phyloP scores from a whole-genome alignment of 345 rosid genomes.

The Aegle marmelos region DNA sequence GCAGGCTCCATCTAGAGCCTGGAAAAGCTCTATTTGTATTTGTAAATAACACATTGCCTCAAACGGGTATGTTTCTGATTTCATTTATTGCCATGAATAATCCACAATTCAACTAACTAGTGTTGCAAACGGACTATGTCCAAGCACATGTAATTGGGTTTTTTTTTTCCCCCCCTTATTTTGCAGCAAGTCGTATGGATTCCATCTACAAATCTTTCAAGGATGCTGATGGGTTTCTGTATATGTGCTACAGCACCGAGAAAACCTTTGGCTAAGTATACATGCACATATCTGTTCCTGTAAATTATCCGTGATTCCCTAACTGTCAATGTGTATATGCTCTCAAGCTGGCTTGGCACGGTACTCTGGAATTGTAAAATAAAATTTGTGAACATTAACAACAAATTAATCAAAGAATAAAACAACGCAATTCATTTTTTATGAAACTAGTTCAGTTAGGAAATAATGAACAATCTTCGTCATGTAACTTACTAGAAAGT shows the following conservation, averaged over 20 bases:
- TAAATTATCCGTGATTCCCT: background rate
- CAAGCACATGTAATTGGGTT: background rate
- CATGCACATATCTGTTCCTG: background rate
- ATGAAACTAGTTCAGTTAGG: no score
- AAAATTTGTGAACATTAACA: background rate
- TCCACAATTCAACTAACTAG: background rate
- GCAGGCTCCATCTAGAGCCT: conserved; percentile 56
- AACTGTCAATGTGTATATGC: background rate
- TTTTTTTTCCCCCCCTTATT: background rate
- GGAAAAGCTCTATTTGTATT: conserved; percentile 83
- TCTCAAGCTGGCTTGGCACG: conserved; percentile 9
- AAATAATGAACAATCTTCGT: no score
- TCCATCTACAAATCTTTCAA: conserved; percentile 62
- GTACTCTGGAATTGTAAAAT: conserved; percentile 11
- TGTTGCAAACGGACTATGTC: background rate
- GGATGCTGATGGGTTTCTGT: conserved; percentile 86
- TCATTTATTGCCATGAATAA: background rate
- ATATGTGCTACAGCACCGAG: conserved; percentile 89
- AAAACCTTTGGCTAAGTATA: conserved; percentile 54
- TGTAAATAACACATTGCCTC: conserved; percentile 76
- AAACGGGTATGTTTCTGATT: conserved; percentile 48
- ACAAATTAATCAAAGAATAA: conserved; percentile 2
- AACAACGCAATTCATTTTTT: background rate
- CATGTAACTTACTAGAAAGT: no score
- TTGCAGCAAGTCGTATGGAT: conserved; percentile 66